Conservation (phyloP, 306 rosid species). For the Leucaena leucocephala region DNA sequence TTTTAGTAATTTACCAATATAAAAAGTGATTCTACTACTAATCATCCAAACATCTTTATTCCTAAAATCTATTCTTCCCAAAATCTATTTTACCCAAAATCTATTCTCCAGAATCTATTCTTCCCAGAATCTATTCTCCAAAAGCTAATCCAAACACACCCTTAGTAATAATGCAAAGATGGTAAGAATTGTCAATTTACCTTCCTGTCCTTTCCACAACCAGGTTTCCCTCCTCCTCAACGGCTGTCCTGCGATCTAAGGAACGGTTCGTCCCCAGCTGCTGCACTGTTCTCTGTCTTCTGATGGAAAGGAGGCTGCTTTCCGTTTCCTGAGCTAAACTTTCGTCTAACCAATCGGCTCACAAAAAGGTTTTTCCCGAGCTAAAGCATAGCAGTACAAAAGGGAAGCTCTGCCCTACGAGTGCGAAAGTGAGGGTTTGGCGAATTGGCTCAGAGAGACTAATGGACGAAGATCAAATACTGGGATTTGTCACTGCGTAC, state of each 20-base stretch:
- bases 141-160: neutral
- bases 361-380: neutral
- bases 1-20: too few relatives aligned
- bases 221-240: neutral
- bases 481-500: conserved; percentile 56
- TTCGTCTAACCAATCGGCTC: neutral
- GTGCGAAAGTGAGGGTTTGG: conserved; percentile 5
- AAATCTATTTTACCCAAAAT: too few relatives aligned
- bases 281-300: neutral
- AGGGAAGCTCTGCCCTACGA: neutral
- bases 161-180: neutral
- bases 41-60: too few relatives aligned
- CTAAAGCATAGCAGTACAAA: neutral
- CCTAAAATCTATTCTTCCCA: too few relatives aligned
- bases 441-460: neutral
- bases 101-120: too few relatives aligned
- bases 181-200: neutral
- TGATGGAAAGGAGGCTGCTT: neutral
- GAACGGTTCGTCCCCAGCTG: neutral
- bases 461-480: conserved; percentile 73
- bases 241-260: neutral
- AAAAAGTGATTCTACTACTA: too few relatives aligned
- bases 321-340: neutral
- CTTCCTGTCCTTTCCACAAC: neutral
- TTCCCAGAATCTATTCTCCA: too few relatives aligned